These are phyloP conservation scores for Penicillium lagena DNA, from an alignment of 495 filamentous ascomycete species.

Conservation along the genomic window DNA sequence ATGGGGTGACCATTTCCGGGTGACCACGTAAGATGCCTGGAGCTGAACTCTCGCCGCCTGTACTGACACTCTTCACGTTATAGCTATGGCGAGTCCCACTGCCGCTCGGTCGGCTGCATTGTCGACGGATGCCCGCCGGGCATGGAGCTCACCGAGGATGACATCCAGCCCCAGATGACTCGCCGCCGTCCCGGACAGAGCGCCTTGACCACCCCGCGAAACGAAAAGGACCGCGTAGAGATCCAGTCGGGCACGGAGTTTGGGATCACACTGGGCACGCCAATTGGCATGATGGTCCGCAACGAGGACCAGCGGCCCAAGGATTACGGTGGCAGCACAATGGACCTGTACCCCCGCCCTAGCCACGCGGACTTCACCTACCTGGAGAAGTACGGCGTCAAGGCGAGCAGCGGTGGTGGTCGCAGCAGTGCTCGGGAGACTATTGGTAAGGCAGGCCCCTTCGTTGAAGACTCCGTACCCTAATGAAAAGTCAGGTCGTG, in stretches of 20 bases:
- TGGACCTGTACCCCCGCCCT: conserved; percentile 86
- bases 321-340: conserved; percentile 87
- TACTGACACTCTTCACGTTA: conserved; percentile 6
- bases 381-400: conserved; percentile 93
- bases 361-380: conserved; percentile 97
- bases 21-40: conserved; percentile 65
- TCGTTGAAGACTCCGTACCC: not conserved
- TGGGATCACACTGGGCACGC: conserved; percentile 86
- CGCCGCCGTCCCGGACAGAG: conserved; percentile 87
- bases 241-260: conserved; percentile 95
- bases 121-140: conserved; percentile 86
- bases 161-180: conserved; percentile 94
- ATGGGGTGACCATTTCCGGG: conserved; percentile 77
- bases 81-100: conserved; percentile 88
- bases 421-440: conserved; percentile 92
- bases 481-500: conserved; percentile 49
- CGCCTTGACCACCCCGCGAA: conserved; percentile 81
- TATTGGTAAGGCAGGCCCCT: conserved; percentile 50
- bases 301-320: conserved; percentile 94
- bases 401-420: conserved; percentile 88
- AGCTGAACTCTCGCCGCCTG: not conserved
- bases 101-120: conserved; percentile 84
- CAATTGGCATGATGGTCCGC: conserved; percentile 79
- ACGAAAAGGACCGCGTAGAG: conserved; percentile 86
- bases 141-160: conserved; percentile 77